These are phyloP conservation scores for Claviceps sp. DNA, from an alignment of 2,329 filamentous ascomycete genomes.

Conservation along the genomic window DNA sequence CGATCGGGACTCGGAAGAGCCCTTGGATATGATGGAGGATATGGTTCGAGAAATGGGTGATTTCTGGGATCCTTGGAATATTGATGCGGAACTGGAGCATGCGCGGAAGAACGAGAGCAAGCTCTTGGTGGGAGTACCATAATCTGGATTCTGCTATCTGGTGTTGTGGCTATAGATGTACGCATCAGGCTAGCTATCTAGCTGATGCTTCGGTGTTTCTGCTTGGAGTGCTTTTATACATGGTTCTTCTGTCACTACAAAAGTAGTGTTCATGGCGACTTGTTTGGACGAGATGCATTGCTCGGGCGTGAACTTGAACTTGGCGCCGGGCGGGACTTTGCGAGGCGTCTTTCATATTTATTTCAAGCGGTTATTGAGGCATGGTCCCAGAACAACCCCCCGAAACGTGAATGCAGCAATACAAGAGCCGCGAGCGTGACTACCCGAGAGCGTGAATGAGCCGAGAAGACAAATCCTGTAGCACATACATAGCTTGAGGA, in stretches of 20 bases:
- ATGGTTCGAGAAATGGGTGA: constrained; percentile 24
- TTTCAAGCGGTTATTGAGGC: too few relatives aligned
- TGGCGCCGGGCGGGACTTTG: too few relatives aligned
- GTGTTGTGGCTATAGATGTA: background rate
- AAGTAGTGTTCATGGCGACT: background rate
- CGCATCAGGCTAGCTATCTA: background rate
- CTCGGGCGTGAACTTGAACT: too few relatives aligned
- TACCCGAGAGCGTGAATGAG: too few relatives aligned
- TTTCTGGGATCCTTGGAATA: constrained; percentile 20
- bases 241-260: background rate
- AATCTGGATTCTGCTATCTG: background rate
- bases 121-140: background rate
- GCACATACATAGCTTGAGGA: too few relatives aligned
- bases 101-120: constrained; percentile 10
- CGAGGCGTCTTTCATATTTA: too few relatives aligned
- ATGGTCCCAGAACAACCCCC: too few relatives aligned
- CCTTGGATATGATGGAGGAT: constrained; percentile 23
- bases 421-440: too few relatives aligned
- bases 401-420: too few relatives aligned
- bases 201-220: background rate
- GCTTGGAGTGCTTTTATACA: background rate
- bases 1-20: constrained; percentile 15
- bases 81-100: constrained; percentile 22
- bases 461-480: too few relatives aligned
- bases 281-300: too few relatives aligned